phyloP scores from a whole-genome alignment of 1,284 basidiomycete species.

The Coniferiporia sulphurascens region DNA sequence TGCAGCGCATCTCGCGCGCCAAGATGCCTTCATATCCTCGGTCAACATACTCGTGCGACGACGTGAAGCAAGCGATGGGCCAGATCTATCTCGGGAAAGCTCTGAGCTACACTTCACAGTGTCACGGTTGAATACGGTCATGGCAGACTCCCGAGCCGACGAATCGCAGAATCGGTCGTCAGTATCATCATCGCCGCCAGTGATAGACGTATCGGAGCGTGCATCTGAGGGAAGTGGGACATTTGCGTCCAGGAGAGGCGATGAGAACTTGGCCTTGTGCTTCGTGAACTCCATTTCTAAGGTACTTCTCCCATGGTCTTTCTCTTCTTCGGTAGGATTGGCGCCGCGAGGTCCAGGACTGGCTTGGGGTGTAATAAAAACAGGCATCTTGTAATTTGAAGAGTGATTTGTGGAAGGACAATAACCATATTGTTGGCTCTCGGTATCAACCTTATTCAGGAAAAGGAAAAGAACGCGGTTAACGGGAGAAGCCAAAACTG shows the following conservation, averaged over 20 bases:
- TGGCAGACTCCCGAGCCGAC: no score
- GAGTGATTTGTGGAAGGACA: no score
- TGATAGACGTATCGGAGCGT: slow-evolving; percentile 1
- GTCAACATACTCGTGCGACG: not conserved
- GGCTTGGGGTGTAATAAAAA: no score
- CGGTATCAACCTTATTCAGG: no score
- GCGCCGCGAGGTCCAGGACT: no score
- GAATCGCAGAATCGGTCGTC: not conserved
- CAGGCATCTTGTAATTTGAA: no score
- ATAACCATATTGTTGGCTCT: no score
- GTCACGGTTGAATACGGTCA: no score
- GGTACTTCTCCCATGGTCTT: not conserved
- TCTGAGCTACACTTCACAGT: not conserved
- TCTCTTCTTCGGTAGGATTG: no score
- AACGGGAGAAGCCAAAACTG: no score
- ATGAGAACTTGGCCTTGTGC: not conserved
- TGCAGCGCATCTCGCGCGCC: not conserved
- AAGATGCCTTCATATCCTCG: not conserved
- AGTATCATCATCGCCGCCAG: not conserved
- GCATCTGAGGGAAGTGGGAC: slow-evolving; percentile 2
- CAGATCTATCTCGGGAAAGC: not conserved
- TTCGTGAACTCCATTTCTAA: not conserved
- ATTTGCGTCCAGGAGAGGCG: not conserved
- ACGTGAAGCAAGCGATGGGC: not conserved
- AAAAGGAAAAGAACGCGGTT: no score